Conservation (phyloP, 768 basidiomycete species). For the Serendipita vermifera region DNA sequence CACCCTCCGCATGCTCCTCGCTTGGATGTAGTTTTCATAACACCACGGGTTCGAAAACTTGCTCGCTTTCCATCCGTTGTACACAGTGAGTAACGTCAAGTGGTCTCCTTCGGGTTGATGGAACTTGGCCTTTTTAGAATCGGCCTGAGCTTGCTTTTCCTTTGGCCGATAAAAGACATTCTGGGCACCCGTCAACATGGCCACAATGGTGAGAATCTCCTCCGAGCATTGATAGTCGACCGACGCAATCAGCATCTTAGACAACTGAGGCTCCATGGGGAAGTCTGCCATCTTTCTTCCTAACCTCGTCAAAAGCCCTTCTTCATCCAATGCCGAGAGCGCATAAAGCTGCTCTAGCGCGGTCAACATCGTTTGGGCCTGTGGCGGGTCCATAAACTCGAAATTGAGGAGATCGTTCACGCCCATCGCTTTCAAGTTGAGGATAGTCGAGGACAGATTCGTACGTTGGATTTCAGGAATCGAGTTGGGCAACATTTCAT, state of each 20-base stretch:
- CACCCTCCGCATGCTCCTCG: constrained; percentile 89
- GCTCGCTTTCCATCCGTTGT: constrained; percentile 95
- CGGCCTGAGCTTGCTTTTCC: constrained; percentile 97
- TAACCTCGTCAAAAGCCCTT: constrained; percentile 84
- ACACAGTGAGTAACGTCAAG: constrained; percentile 80
- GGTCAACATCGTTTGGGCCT: constrained; percentile 91
- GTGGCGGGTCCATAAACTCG: constrained; percentile 99
- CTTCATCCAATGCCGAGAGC: constrained; percentile 89
- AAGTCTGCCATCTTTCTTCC: constrained; percentile 99
- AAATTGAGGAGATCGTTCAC: constrained; percentile 95
- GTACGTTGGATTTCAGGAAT: constrained; percentile 97
- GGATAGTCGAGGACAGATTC: constrained; percentile 82
- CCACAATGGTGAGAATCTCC: constrained; percentile 92
- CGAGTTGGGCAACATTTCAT: constrained; percentile 96
- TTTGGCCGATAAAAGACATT: constrained; percentile 98
- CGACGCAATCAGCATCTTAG: constrained; percentile 97
- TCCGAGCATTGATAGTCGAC: constrained; percentile 97
- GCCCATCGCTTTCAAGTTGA: constrained; percentile 97
- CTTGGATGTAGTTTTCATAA: constrained; percentile 98
- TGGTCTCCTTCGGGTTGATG: constrained; percentile 98
- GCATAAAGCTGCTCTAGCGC: constrained; percentile 92
- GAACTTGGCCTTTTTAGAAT: constrained; percentile 99
- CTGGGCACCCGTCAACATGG: constrained; percentile 85
- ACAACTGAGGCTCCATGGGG: constrained; percentile 90
- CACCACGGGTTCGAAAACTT: constrained; percentile 99